phyloP scores from a whole-genome alignment of 2,329 filamentous ascomycete species.

The Leptographium procerum region DNA sequence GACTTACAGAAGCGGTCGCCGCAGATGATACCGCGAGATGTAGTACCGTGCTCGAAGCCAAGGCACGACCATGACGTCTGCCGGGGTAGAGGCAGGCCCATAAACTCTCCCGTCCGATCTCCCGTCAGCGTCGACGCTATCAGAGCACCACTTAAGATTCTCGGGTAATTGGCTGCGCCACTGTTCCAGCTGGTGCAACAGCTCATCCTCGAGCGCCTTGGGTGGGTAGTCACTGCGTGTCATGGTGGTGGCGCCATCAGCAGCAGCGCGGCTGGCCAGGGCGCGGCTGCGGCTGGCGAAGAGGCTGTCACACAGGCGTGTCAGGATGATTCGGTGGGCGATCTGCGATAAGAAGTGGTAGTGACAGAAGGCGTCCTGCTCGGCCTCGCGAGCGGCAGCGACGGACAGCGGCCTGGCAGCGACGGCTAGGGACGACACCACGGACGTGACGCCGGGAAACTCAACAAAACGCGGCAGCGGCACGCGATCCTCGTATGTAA shows the following conservation, averaged over 20 bases:
- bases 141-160: constrained; percentile 8
- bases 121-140: not conserved
- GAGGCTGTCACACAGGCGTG: constrained; percentile 36
- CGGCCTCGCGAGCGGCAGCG: not conserved
- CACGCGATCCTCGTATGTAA: constrained; percentile 38
- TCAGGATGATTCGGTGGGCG: constrained; percentile 43
- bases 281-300: constrained; percentile 12
- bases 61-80: constrained; percentile 11
- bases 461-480: constrained; percentile 37
- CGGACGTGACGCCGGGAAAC: constrained; percentile 10
- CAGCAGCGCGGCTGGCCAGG: constrained; percentile 1
- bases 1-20: constrained; percentile 10
- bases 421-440: not conserved
- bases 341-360: constrained; percentile 46
- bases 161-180: constrained; percentile 39
- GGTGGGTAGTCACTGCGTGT: constrained; percentile 27
- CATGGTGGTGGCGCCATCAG: constrained; percentile 4
- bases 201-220: constrained; percentile 35
- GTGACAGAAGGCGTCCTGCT: constrained; percentile 38
- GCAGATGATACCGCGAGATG: constrained; percentile 13
- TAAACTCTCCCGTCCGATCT: constrained; percentile 4
- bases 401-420: not conserved
- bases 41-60: constrained; percentile 14
- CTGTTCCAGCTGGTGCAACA: constrained; percentile 42
- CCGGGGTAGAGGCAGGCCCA: not conserved